Base-by-base conservation (phyloP, 306 rosid species). In the Spatholobus suberectus region DNA sequence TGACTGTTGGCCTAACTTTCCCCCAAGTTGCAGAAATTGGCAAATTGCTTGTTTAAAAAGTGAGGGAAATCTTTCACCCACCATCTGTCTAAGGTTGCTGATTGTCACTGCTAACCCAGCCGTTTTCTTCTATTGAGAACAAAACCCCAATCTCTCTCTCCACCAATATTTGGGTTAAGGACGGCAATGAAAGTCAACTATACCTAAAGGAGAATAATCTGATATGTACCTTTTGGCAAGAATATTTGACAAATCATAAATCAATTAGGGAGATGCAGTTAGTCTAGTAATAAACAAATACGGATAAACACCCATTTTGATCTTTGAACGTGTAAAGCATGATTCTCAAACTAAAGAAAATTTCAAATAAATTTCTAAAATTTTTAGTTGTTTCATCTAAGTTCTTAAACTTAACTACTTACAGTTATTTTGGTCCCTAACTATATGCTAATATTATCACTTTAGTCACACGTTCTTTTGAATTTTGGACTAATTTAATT, bases 1-100 rank as follows among this genome's bases (percentile, higher is more conserved):
- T 85, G 89, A 91, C 90, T 54, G 90, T 89, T 89, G 95, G 89
- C 91, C 93, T 88, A 89, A 77, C 93, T 57, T 37, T 66, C 74
- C 44, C 66, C 38, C 65, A 43, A 40, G 11, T 49, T 29, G 32
- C 32, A 29, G 32, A 29, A 3, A n/a, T n/a, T n/a, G n/a, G n/a
- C n/a, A 82, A 84, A 75, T 86, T 81, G 91, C 87, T 87, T 89
- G 81, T 61, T 55, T 40, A 69, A 85, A 83, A 84, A 87, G 87
- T 82, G 83, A 86, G 78, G n/a, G n/a, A 67, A 88, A 70, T 84
- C 81, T 75, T 46, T 87, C 85, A 90, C 85, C 89, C 88, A 87
- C 84, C 86, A 66, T 69, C 47, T 76, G 12, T 87, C 82, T 57
- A 75, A 52, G 34, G 71, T 71, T 86, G 47, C n/a, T n/a, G n/a